Evolutionary conservation across 371 early-diverging fungal genomes (phyloP).

Genomic region (Mortierella sp.): DNA sequence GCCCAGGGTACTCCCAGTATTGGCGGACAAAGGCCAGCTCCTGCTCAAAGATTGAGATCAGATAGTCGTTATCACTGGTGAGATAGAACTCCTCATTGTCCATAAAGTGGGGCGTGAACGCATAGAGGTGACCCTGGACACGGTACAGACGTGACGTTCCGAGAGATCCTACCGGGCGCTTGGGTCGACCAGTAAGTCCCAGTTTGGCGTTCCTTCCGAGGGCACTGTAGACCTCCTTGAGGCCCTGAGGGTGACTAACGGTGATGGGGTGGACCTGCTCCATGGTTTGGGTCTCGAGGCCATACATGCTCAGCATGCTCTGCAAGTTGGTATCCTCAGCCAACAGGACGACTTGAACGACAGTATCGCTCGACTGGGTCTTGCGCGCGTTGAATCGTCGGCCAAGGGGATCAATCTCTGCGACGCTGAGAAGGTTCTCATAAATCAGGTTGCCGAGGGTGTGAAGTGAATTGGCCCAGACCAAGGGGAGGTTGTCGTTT

Average conservation of each 20-base stretch:
- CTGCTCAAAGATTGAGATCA: conserved; percentile 83
- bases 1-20: conserved; percentile 84
- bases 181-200: conserved; percentile 84
- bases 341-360: conserved; percentile 88
- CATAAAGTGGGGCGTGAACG: conserved; percentile 93
- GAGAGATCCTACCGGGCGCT: conserved; percentile 81
- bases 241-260: conserved; percentile 84
- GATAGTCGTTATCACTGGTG: conserved; percentile 86
- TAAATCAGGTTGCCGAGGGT: conserved; percentile 85
- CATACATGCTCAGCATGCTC: conserved; percentile 78
- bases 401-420: conserved; percentile 92
- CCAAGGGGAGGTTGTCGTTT: conserved; percentile 91
- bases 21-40: conserved; percentile 84
- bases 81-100: conserved; percentile 91
- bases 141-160: conserved; percentile 88
- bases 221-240: conserved; percentile 83
- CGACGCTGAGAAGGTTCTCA: conserved; percentile 82
- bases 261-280: conserved; percentile 82
- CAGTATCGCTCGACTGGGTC: conserved; percentile 64
- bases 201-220: conserved; percentile 87
- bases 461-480: conserved; percentile 92
- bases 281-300: conserved; percentile 83
- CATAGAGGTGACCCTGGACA: conserved; percentile 86
- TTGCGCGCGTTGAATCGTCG: conserved; percentile 72
- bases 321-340: conserved; percentile 84